phyloP scores from a whole-genome alignment of 805 yeast genomes.

The Candida dendrica region DNA sequence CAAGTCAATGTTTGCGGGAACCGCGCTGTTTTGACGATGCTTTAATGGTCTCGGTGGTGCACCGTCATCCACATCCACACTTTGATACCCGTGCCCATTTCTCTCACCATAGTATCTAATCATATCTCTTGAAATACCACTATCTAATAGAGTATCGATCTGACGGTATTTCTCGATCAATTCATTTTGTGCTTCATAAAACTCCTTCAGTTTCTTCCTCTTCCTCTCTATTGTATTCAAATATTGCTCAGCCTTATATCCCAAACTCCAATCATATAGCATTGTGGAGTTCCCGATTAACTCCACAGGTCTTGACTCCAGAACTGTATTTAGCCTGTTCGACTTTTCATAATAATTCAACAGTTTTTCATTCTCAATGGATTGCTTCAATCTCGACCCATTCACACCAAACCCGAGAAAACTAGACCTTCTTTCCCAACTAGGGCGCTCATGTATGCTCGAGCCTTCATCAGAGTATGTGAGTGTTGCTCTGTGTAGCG shows the following conservation, averaged over 20 bases:
- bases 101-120: slow-evolving; percentile 42
- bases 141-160: slow-evolving; percentile 60
- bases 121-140: slow-evolving; percentile 63
- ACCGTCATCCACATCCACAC: not conserved
- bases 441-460: not conserved
- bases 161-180: slow-evolving; percentile 48
- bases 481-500: not conserved
- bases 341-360: slow-evolving; percentile 13
- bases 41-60: not conserved
- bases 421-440: slow-evolving; percentile 11
- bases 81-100: slow-evolving; percentile 10
- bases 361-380: slow-evolving; percentile 15
- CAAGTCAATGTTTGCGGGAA: slow-evolving; percentile 54
- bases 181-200: slow-evolving; percentile 53
- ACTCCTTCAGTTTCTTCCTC: slow-evolving; percentile 26
- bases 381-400: slow-evolving; percentile 12
- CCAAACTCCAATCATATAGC: slow-evolving; percentile 34
- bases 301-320: slow-evolving; percentile 38
- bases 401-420: slow-evolving; percentile 13
- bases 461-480: not conserved
- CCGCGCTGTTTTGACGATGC: slow-evolving; percentile 27
- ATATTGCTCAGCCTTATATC: slow-evolving; percentile 16
- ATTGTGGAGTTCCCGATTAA: slow-evolving; percentile 36
- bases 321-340: slow-evolving; percentile 8
- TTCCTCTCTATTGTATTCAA: slow-evolving; percentile 19